Evolutionary conservation across 2,329 filamentous ascomycete genomes (phyloP).

Genomic region (Cercospora janseana): DNA sequence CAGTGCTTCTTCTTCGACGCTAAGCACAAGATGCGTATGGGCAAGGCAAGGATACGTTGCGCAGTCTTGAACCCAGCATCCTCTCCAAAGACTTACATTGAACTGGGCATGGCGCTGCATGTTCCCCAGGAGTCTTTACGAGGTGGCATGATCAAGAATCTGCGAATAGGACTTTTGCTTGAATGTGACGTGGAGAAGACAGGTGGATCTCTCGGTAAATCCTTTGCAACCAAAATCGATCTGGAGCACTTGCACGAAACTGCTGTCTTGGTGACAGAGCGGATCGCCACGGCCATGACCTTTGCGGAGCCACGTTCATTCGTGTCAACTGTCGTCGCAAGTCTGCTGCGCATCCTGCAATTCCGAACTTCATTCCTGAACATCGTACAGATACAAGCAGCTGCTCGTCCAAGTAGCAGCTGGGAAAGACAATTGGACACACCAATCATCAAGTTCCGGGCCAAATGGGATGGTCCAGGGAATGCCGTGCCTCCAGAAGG

Average conservation of each 20-base stretch:
- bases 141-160: no score
- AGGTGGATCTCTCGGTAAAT: neutral
- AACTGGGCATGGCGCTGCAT: no score
- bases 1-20: no score
- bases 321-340: slow-evolving; percentile 13
- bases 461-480: no score
- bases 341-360: slow-evolving; percentile 32
- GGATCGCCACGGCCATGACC: neutral
- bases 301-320: neutral
- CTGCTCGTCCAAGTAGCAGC: neutral
- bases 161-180: no score
- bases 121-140: no score
- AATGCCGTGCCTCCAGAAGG: no score
- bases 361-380: slow-evolving; percentile 14
- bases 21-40: no score
- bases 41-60: no score
- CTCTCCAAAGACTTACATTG: no score
- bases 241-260: neutral
- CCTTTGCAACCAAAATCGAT: neutral
- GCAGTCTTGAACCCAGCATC: no score
- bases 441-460: neutral
- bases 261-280: neutral
- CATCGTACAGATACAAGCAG: neutral
- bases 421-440: no score
- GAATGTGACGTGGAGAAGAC: neutral